phyloP scores from a whole-genome alignment of 441 rosid genomes.

The Erodium texanum region DNA sequence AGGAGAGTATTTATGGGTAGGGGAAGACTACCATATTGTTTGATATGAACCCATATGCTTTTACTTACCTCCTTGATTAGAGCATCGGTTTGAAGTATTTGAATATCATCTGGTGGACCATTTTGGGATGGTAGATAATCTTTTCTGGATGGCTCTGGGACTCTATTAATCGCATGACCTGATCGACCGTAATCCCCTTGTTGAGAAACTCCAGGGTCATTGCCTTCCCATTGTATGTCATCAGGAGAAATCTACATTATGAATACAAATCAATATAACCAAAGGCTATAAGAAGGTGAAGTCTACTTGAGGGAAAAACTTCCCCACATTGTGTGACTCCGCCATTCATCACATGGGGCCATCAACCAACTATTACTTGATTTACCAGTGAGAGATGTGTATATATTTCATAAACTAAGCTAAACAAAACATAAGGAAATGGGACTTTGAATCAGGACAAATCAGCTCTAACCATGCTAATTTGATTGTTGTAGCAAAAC shows the following conservation, averaged over 20 bases:
- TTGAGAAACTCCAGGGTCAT: constrained; percentile 57
- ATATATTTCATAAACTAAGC: too few species aligned
- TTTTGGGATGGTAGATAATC: constrained; percentile 51
- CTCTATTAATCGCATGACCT: constrained; percentile 65
- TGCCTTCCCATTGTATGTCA: constrained; percentile 88
- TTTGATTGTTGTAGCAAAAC: too few species aligned
- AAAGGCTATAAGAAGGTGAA: neutral
- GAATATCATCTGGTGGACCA: constrained; percentile 70
- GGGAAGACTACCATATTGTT: too few species aligned
- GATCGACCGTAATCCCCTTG: constrained; percentile 77
- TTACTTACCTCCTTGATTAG: constrained; percentile 73
- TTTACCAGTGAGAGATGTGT: too few species aligned
- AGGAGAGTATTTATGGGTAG: too few species aligned
- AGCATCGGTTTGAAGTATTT: constrained; percentile 82
- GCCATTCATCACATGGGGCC: too few species aligned
- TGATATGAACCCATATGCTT: too few species aligned
- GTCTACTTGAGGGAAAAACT: neutral
- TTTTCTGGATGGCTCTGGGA: constrained; percentile 43
- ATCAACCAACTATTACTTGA: too few species aligned
- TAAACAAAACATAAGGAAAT: too few species aligned
- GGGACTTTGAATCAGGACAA: too few species aligned
- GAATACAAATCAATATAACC: constrained; percentile 15
- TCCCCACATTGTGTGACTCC: too few species aligned
- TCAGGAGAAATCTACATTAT: constrained; percentile 60
- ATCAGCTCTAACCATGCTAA: too few species aligned